A percentile compares a stretch with the other conserved stretches of the same genome.
Conservation (phyloP, 2,329 filamentous ascomycete genomes). For the Aspergillus fischeri region DNA sequence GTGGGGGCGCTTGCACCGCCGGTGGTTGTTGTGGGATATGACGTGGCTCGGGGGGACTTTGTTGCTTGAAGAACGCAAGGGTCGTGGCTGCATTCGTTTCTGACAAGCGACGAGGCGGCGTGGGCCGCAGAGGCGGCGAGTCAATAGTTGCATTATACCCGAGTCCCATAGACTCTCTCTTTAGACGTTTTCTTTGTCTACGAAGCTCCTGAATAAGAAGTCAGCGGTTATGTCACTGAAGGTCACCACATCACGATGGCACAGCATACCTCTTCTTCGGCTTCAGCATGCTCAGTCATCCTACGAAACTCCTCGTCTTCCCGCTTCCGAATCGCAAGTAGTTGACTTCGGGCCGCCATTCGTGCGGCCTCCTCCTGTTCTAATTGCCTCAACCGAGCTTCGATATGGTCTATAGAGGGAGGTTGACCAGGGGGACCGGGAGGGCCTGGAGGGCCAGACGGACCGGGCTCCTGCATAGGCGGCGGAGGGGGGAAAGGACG, state of each 20-base stretch:
- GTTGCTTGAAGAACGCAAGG: slow-evolving; percentile 40
- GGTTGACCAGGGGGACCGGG: slow-evolving; percentile 21
- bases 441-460: slow-evolving; percentile 18
- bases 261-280: slow-evolving; percentile 37
- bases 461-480: slow-evolving; percentile 27
- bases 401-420: slow-evolving; percentile 35
- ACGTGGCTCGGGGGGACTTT: slow-evolving; percentile 37
- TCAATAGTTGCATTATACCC: slow-evolving; percentile 30
- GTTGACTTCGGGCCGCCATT: slow-evolving; percentile 34
- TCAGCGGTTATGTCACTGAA: background rate
- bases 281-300: slow-evolving; percentile 37
- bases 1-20: slow-evolving; percentile 20
- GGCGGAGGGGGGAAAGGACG: slow-evolving; percentile 28
- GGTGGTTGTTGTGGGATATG: slow-evolving; percentile 25
- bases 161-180: slow-evolving; percentile 40
- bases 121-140: slow-evolving; percentile 35
- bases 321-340: slow-evolving; percentile 35
- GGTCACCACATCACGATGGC: background rate
- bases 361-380: slow-evolving; percentile 39
- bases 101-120: slow-evolving; percentile 36
- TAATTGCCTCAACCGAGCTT: slow-evolving; percentile 35
- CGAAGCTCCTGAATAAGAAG: slow-evolving; percentile 30
- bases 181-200: slow-evolving; percentile 36
- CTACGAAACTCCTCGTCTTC: slow-evolving; percentile 40
- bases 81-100: slow-evolving; percentile 41